Evolutionary conservation across 2,329 filamentous ascomycete genomes (phyloP).

Genomic region (Corinectria fuckeliana): DNA sequence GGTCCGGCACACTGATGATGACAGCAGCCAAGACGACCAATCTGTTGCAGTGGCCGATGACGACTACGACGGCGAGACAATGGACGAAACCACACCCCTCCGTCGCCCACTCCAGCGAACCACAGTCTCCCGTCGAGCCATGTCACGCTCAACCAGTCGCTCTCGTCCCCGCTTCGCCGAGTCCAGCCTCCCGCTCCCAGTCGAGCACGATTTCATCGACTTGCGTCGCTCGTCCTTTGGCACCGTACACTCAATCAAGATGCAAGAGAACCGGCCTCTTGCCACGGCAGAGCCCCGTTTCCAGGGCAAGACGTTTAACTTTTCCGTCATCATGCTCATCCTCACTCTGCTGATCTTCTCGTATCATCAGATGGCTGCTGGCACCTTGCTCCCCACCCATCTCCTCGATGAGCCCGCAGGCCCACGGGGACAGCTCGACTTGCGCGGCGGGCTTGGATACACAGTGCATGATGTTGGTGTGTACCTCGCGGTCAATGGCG

Average conservation of each 20-base stretch:
- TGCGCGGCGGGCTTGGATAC: constrained; percentile 69
- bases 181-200: constrained; percentile 30
- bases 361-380: constrained; percentile 55
- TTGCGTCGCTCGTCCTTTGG: constrained; percentile 47
- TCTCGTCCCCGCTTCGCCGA: constrained; percentile 30
- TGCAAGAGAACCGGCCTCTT: constrained; percentile 26
- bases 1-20: too few species aligned
- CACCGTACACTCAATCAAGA: constrained; percentile 49
- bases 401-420: constrained; percentile 45
- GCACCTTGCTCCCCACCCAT: constrained; percentile 50
- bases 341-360: constrained; percentile 49
- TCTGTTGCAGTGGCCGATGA: too few species aligned
- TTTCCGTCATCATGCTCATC: constrained; percentile 38
- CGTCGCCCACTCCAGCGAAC: constrained; percentile 27
- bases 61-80: too few species aligned
- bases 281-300: too few species aligned
- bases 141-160: constrained; percentile 24
- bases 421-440: constrained; percentile 39
- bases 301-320: too few species aligned
- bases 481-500: constrained; percentile 72
- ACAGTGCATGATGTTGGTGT: constrained; percentile 70
- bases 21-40: too few species aligned
- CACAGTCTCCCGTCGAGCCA: constrained; percentile 19
- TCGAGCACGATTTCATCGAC: constrained; percentile 33
- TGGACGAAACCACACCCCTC: constrained; percentile 4